Evolutionary conservation across 2,329 filamentous ascomycete species (phyloP), one percentile per base, ranked within the genome.

Genomic region (Pyrenophora seminiperda): DNA sequence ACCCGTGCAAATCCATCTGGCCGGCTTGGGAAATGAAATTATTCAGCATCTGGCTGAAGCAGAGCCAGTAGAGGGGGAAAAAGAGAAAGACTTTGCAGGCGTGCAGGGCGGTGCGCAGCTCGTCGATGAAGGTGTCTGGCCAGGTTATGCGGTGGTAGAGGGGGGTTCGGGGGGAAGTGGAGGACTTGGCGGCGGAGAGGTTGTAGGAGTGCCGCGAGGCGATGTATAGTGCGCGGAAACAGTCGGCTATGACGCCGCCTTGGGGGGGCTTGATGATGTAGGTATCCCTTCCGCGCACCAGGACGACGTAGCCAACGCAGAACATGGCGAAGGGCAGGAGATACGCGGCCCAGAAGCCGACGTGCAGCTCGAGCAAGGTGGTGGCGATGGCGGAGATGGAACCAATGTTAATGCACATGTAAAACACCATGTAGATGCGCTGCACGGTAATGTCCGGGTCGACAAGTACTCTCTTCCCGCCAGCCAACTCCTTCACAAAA

Each of bases 341-440:
- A 66, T 81, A 90, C 1, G 84, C 87, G 5, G 82, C 82, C 87
- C 87, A 85, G 72, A 89, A 91, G 2, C 86, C 86, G 48, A 87
- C 74, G 67, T 88, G 81, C 52, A 82, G 73, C 69, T 91, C 88
- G 76, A 90, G 82, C 67, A 86, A 86, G 0, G 84, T 85, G 0
- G 86, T 90, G 5, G 83, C 85, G 56, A 90, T 80, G 30, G 85
- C 77, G 0, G 84, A 89, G 11, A 91, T 78, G 2, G 85, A 83
- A 17, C 88, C 88, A 9, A 90, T 55, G 70, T 91, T 90, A 72
- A 90, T 89, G 71, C 83, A 87, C 71, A 81, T 67, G 72, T 90
- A 90, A 74, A 89, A 90, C 62, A 89, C 81, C 84, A 77, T 77
- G 65, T 77, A 78, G 27, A 79, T 76, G 5, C 76, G 65, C 62